Base-by-base conservation (phyloP, 768 basidiomycete genomes). In the Serendipita vermifera region DNA sequence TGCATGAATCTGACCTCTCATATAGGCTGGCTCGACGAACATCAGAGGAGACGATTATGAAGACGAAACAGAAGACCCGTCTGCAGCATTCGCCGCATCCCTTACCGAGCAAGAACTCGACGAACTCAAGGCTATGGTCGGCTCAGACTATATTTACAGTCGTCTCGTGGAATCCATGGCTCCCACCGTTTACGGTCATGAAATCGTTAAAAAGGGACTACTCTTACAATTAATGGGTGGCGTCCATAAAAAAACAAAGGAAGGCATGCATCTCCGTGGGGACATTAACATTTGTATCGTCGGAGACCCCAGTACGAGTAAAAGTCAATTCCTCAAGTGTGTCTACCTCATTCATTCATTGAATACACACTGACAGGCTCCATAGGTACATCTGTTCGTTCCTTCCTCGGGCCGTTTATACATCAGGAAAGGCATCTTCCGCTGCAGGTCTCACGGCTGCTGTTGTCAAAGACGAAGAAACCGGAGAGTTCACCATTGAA, bases 221-320 rank as follows among this genome's bases (percentile, higher is more conserved):
- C 72, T 98, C 22, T 73, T 99, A 15, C 96, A 98, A 66, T 77
- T 99, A 24, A 94, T 99, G 91, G 93, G 96, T 22, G 96, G 96
- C 22, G 94, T 98, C 3, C 94, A 98, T 71, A 99, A 99, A 67
- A 81, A 91, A 66, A 98, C 94, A 1, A 73, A 77, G 0, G 96
- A 98, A 68, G 96, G 96, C 33, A 98, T 98, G 81, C 82, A 98
- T 67, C 77, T 98, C n/a, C 83, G 96, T 65, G 96, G 96, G 1
- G 96, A 99, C 65, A 85, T 99, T 67, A 98, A 98, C 62, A 93
- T 99, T 54, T 98, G 94, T 65, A 91, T 98, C 55, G 84, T 99
- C 55, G 96, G 96, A 33, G 96, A 98, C 65, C 96, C 96, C 0
- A 88, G 85, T 14, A 97, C 93, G 0, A 89, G 85, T n/a, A 98